These are phyloP conservation scores for Fusarium sp. DNA, from an alignment of 2,329 filamentous ascomycete species.

Conservation along the genomic window DNA sequence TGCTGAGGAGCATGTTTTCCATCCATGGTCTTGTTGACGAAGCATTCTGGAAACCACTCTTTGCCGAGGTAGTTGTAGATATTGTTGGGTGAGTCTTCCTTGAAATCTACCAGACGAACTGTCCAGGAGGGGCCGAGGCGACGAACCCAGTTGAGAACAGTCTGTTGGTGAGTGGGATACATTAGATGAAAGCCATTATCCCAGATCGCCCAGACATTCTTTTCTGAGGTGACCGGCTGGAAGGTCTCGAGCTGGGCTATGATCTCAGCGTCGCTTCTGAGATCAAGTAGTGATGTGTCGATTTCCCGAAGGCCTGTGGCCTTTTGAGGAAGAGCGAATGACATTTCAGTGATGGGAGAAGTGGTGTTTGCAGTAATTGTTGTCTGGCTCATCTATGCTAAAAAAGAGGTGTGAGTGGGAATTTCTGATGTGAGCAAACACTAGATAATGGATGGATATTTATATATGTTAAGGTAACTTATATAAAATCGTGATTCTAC, in stretches of 20 bases:
- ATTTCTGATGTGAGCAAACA: no score
- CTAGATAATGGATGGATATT: no score
- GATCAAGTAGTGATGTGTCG: conserved; percentile 27
- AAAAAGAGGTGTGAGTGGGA: no score
- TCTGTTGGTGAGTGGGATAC: conserved; percentile 54
- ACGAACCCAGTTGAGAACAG: conserved; percentile 58
- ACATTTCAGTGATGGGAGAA: background rate
- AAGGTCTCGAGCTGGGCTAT: conserved; percentile 46
- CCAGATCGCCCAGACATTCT: conserved; percentile 62
- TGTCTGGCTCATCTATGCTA: background rate
- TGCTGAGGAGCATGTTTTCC: conserved; percentile 58
- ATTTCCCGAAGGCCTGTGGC: conserved; percentile 28
- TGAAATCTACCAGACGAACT: conserved; percentile 55
- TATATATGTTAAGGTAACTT: no score
- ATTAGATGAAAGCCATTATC: conserved; percentile 54
- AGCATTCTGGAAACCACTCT: conserved; percentile 47
- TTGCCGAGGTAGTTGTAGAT: conserved; percentile 52
- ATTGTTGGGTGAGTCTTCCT: conserved; percentile 54
- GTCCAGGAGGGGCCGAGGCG: conserved; percentile 57
- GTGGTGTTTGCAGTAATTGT: background rate
- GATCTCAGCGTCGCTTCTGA: conserved; percentile 51
- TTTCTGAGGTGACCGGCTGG: conserved; percentile 54
- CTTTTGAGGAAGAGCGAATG: background rate
- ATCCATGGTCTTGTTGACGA: conserved; percentile 52
- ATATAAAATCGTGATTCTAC: no score